Evolutionary conservation across 208 protist species (phyloP).

Genomic region (Tetramitus jugosus): DNA sequence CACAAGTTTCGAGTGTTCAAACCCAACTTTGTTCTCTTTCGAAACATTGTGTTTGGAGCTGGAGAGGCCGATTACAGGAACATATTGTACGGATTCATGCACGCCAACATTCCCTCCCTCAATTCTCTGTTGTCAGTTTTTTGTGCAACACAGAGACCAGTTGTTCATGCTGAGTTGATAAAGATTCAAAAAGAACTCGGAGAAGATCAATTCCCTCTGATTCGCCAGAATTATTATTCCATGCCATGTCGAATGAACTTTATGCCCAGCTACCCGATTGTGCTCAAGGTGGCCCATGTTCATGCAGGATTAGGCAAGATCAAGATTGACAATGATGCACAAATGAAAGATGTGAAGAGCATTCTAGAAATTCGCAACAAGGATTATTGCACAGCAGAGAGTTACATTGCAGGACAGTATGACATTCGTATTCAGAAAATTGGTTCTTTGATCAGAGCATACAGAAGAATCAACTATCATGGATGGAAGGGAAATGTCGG

Average conservation of each 20-base stretch:
- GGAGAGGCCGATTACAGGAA: too few species aligned
- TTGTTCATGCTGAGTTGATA: background rate
- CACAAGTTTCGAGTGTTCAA: too few species aligned
- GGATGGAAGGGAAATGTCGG: background rate
- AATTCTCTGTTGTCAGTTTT: background rate
- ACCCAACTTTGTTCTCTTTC: too few species aligned
- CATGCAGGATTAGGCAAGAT: background rate
- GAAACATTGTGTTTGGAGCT: too few species aligned
- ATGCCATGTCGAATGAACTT: background rate
- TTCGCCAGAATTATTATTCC: background rate
- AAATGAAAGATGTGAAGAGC: background rate
- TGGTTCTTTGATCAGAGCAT: background rate
- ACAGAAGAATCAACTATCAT: background rate
- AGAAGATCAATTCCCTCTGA: background rate
- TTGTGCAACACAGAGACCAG: background rate
- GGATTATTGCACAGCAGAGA: background rate
- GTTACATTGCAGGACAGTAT: background rate
- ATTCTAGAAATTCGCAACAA: background rate
- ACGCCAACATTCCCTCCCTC: background rate
- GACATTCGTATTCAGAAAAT: background rate
- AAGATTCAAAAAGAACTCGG: background rate
- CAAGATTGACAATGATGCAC: background rate
- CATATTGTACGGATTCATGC: background rate
- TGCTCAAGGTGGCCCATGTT: background rate
- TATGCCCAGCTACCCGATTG: conserved; percentile 10